These are phyloP conservation scores for Globisporangium radiosum DNA, from an alignment of 352 stramenopile genomes.

Conservation along the genomic window DNA sequence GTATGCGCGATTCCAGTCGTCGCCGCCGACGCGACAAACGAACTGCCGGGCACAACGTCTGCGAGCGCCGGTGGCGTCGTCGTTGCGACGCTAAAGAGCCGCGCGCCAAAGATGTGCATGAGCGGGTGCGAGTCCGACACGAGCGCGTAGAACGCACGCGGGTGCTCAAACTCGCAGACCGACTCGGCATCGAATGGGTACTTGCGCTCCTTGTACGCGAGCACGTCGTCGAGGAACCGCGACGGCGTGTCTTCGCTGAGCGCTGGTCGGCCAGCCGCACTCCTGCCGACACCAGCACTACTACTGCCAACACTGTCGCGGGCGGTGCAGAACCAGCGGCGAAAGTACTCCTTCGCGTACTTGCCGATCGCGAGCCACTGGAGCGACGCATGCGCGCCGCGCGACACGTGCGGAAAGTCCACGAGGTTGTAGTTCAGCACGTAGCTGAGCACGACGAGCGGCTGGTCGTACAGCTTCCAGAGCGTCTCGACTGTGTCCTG, in stretches of 20 bases:
- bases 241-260: conserved; percentile 50
- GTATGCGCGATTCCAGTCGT: conserved; percentile 24
- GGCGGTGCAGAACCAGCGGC: conserved; percentile 50
- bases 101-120: conserved; percentile 68
- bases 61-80: conserved; percentile 33
- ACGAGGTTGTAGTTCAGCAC: conserved; percentile 72
- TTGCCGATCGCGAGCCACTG: conserved; percentile 75
- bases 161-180: conserved; percentile 73
- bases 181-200: conserved; percentile 69
- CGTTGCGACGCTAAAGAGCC: conserved; percentile 68
- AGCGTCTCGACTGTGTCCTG: conserved; percentile 54
- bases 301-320: background rate
- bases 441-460: conserved; percentile 63
- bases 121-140: conserved; percentile 70
- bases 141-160: conserved; percentile 65
- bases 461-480: conserved; percentile 74
- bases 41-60: conserved; percentile 33
- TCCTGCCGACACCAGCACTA: too few relatives aligned
- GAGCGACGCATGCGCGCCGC: conserved; percentile 34
- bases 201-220: conserved; percentile 72
- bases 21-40: conserved; percentile 47
- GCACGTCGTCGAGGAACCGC: conserved; percentile 66
- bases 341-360: conserved; percentile 73
- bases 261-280: background rate
- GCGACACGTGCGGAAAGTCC: conserved; percentile 28